Evolutionary conservation across 78 protist genomes (phyloP).

Genomic region (Anaeramoeba flamelloides): DNA sequence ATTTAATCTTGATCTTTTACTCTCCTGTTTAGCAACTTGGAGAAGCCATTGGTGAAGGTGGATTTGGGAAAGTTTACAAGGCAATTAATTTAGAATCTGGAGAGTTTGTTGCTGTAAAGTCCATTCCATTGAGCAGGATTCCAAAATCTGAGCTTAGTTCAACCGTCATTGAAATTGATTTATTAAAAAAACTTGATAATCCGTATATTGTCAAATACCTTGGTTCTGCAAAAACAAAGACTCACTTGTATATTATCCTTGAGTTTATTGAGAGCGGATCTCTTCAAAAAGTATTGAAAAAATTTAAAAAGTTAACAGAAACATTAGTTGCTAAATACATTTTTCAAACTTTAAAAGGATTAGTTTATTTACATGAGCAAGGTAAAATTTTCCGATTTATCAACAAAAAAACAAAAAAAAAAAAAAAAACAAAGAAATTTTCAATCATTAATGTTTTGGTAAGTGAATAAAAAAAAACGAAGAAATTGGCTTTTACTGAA

Average conservation of each 20-base stretch:
- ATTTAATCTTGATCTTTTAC: no score
- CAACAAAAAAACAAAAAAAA: no score
- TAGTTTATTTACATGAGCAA: slow-evolving; percentile 13
- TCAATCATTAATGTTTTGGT: no score
- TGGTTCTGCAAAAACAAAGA: slow-evolving; percentile 25
- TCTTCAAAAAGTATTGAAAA: slow-evolving; percentile 39
- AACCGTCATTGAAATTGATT: slow-evolving; percentile 45
- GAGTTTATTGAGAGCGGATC: slow-evolving; percentile 86
- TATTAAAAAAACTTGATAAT: slow-evolving; percentile 51
- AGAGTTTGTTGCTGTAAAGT: slow-evolving; percentile 62
- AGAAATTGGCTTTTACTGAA: no score
- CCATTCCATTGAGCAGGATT: slow-evolving; percentile 39
- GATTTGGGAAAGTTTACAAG: slow-evolving; percentile 9
- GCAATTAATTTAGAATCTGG: slow-evolving; percentile 40
- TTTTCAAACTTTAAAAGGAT: slow-evolving; percentile 30
- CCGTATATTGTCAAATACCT: slow-evolving; percentile 53
- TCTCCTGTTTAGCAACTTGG: slow-evolving; percentile 17
- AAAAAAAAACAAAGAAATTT: no score
- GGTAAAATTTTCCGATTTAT: no score
- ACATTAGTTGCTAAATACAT: slow-evolving; percentile 51
- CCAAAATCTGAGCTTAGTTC: no score
- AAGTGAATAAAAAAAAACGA: no score
- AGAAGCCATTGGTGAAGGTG: slow-evolving; percentile 9
- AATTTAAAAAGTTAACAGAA: slow-evolving; percentile 74
- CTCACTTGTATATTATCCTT: slow-evolving; percentile 52